A percentile compares a stretch with the other conserved stretches of the same genome.
phyloP scores from a whole-genome alignment of 805 yeast species.

The Candida incommunis region DNA sequence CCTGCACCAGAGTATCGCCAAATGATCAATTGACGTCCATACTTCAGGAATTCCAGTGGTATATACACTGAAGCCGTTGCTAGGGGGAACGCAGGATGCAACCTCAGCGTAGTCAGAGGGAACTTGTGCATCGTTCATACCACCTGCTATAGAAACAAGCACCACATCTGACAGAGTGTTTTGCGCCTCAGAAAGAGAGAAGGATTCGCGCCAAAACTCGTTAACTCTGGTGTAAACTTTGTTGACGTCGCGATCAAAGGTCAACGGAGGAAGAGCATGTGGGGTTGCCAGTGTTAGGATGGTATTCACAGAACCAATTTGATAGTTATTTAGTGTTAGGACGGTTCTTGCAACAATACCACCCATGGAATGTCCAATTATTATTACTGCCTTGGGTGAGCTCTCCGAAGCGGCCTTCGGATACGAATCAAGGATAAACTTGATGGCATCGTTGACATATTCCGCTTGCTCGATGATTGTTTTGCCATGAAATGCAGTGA shows the following conservation, averaged over 20 bases:
- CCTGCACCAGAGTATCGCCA: conserved; percentile 94
- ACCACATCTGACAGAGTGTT: conserved; percentile 44
- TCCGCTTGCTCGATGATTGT: conserved; percentile 91
- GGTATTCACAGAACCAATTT: conserved; percentile 60
- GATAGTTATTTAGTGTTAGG: conserved; percentile 66
- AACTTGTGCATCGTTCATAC: conserved; percentile 56
- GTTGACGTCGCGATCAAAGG: conserved; percentile 81
- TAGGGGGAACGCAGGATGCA: conserved; percentile 52
- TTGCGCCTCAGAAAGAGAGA: conserved; percentile 24
- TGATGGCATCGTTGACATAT: conserved; percentile 76
- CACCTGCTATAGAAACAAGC: conserved; percentile 81
- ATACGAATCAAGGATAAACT: conserved; percentile 61
- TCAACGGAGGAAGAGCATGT: conserved; percentile 81
- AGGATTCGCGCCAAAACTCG: conserved; percentile 65
- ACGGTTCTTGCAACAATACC: conserved; percentile 85
- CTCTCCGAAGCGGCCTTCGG: conserved; percentile 17
- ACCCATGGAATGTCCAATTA: conserved; percentile 94
- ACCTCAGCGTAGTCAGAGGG: conserved; percentile 85
- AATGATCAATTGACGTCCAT: conserved; percentile 90
- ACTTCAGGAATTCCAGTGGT: conserved; percentile 81
- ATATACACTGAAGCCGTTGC: conserved; percentile 70
- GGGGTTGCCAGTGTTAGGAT: conserved; percentile 82
- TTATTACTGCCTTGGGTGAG: conserved; percentile 44
- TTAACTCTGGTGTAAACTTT: conserved; percentile 62
- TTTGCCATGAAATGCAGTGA: conserved; percentile 91